These are phyloP conservation scores for Myrica gale DNA, from an alignment of 306 rosid genomes.

Conservation along the genomic window DNA sequence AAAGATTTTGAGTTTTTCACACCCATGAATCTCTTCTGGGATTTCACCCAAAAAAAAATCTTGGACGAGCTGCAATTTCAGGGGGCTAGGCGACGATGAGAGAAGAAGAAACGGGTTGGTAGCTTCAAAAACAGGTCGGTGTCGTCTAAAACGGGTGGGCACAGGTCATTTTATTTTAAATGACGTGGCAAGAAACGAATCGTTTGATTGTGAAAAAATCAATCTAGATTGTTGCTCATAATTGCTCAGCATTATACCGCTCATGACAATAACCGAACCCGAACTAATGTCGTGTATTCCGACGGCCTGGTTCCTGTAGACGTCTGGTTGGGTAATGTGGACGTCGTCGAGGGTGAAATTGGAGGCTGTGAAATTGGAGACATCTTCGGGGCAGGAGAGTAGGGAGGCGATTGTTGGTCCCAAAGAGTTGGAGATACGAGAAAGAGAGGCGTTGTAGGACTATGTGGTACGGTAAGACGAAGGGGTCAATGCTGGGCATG, in stretches of 20 bases:
- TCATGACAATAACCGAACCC: too few relatives aligned
- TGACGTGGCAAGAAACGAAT: too few relatives aligned
- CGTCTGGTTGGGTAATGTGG: constrained; percentile 48
- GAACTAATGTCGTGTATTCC: constrained; percentile 53
- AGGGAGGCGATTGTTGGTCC: constrained; percentile 47
- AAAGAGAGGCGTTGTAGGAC: constrained; percentile 69
- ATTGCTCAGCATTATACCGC: too few relatives aligned
- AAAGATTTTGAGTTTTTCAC: constrained; percentile 62
- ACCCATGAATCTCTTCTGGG: constrained; percentile 65
- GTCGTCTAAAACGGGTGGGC: too few relatives aligned
- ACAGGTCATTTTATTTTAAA: too few relatives aligned
- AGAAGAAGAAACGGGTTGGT: too few relatives aligned
- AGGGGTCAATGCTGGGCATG: constrained; percentile 32
- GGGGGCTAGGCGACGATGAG: too few relatives aligned
- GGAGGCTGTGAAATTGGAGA: constrained; percentile 40
- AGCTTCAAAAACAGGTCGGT: too few relatives aligned
- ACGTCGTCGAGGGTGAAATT: constrained; percentile 56
- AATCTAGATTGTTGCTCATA: too few relatives aligned
- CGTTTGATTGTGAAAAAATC: too few relatives aligned
- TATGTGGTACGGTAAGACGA: constrained; percentile 58
- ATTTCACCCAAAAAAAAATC: too few relatives aligned
- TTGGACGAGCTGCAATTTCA: too few relatives aligned
- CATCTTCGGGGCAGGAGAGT: constrained; percentile 61
- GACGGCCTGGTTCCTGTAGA: constrained; percentile 38
- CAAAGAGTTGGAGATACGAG: constrained; percentile 60